Evolutionary conservation across 805 yeast species (phyloP), one percentile per base, ranked within the genome.

Genomic region (Yarrowia porcina): DNA sequence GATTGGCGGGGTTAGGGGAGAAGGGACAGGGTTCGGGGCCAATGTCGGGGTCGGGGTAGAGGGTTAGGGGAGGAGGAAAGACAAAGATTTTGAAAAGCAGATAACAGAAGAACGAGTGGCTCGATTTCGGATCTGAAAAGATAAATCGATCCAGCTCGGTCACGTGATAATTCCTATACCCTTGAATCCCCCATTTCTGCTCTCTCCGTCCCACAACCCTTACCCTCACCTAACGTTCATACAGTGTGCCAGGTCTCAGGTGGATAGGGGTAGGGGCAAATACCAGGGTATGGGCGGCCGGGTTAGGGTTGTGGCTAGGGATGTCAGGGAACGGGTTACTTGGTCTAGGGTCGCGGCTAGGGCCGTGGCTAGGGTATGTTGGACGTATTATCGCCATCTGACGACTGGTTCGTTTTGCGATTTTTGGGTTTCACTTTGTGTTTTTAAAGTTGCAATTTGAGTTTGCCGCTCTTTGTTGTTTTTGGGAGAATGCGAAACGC

Each of bases 401-500:
- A 41, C 44, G 44, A 39, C 23, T n/a, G 15, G 25, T 17, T 17
- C n/a, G 13, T 13, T 45, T 45, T 45, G n/a, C n/a, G 36, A 11
- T 45, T 45, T 12, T n/a, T 7, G 7, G 13, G 12, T 42, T 42
- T n/a, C 9, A 4, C 12, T 42, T 42, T 42, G 47, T 13, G 32
- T 23, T 23, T 23, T 23, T 27, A 12, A 12, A 27, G 17, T 20
- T 30, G 2, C 18, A 20, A 18, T 4, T 13, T 27, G n/a, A 27
- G 30, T 12, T n/a, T 4, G 18, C 4, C 9, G 54, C 3, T 21
- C 38, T 32, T 47, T 30, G 54, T 47, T 25, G n/a, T 3, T 8
- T 32, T 32, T 32, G 54, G 23, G 54, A 47, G 54, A 47, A 47
- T 47, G 39, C 56, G 56, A 49, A 49, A 49, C 30, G 20, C 11